phyloP scores from a whole-genome alignment of 257 asterid genomes.

The Solanum commersonii region DNA sequence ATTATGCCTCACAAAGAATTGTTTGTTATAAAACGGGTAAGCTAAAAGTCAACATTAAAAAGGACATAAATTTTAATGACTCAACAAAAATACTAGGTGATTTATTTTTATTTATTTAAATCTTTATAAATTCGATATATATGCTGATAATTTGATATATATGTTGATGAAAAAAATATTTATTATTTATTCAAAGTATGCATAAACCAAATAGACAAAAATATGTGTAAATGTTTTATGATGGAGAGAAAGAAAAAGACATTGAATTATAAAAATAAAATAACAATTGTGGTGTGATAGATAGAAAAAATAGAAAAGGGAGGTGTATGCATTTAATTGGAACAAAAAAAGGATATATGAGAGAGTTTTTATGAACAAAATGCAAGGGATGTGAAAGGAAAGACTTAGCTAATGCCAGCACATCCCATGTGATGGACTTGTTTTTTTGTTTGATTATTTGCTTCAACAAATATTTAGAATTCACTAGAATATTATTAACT shows the following conservation, averaged over 20 bases:
- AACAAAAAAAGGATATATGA: conserved; percentile 20
- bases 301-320: not conserved
- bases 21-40: too few species aligned
- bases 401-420: conserved; percentile 21
- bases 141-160: not conserved
- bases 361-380: not conserved
- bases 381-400: not conserved
- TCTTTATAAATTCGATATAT: not conserved
- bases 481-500: not conserved
- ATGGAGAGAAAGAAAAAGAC: not conserved
- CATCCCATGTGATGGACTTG: conserved; percentile 30
- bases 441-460: conserved; percentile 3
- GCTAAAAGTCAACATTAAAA: too few species aligned
- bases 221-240: not conserved
- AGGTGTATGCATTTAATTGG: conserved; percentile 35
- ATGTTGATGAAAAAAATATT: too few species aligned
- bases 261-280: not conserved
- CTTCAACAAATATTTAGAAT: not conserved
- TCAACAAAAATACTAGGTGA: not conserved
- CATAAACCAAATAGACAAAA: not conserved
- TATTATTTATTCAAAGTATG: not conserved
- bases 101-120: not conserved
- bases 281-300: not conserved
- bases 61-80: not conserved
- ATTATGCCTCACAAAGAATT: not conserved